Evolutionary conservation across 257 asterid species (phyloP).

Genomic region (Solanum piurae): DNA sequence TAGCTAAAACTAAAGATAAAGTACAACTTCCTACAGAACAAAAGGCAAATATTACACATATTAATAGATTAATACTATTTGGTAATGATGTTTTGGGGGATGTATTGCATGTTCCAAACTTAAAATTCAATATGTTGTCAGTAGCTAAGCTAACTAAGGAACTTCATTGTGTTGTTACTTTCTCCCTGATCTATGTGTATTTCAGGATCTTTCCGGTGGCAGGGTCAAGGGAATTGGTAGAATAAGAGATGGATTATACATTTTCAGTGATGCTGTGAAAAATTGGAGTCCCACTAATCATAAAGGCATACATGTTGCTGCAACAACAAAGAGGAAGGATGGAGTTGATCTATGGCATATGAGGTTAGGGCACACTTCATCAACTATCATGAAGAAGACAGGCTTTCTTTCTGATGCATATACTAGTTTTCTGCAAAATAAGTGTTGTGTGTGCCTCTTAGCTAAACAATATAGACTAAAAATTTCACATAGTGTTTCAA

Average conservation of each 20-base stretch:
- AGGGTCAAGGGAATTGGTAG: not conserved
- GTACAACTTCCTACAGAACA: not conserved
- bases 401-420: not conserved
- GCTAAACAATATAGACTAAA: not conserved
- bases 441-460: not conserved
- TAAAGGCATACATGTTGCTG: not conserved
- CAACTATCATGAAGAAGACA: too few species aligned
- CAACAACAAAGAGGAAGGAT: not conserved
- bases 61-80: too few species aligned
- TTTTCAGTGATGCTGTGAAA: not conserved
- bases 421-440: too few species aligned
- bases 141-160: too few species aligned
- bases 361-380: not conserved
- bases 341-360: too few species aligned
- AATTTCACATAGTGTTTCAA: not conserved
- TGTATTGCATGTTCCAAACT: not conserved
- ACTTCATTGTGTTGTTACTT: not conserved
- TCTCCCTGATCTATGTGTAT: not conserved
- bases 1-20: not conserved
- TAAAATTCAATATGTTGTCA: not conserved
- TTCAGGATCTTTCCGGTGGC: too few species aligned
- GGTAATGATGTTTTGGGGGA: not conserved
- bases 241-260: not conserved
- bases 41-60: not conserved
- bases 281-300: too few species aligned